Base-by-base conservation (phyloP, 257 asterid species). In the Asclepias syriaca region DNA sequence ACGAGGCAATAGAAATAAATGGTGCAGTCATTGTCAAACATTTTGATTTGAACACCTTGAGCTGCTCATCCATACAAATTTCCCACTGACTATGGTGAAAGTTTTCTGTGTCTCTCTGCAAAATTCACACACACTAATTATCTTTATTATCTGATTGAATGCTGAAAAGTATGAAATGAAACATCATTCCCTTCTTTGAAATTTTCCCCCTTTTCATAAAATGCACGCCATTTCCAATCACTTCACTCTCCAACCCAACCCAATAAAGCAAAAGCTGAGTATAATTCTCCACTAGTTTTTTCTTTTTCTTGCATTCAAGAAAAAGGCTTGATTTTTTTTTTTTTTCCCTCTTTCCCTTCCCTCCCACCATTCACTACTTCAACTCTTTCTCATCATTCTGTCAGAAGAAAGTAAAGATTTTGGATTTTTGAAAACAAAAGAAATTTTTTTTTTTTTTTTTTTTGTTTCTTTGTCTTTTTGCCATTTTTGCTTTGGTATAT, bases 361-460 rank as follows among this genome's bases (percentile, higher is more conserved):
- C 61, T 29, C 34, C 53, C 43, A 49, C 65, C 24, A 37, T 49
- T 50, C 43, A 16, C 43, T 65, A 24, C 14, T 18, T 48, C 4
- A 49, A 48, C 65, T 51, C 75, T 19, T 69, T 75, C 54, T 60
- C 79, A 61, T 69, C 79, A 69, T 75, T 69, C 74, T 63, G 70
- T 75, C 79, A 61, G 78, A 56, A 63, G 74, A 37, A 75, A 68
- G 63, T 57, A 56, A 75, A n/a, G 40, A 50, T 22, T 19, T 22
- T 55, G 57, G 74, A 70, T 65, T 53, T 70, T 70, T 70, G 70
- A 39, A 56, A 21, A 69, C 34, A 37, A 59, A 34, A 34, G 39
- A 34, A 34, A 34, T 65, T 69, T 72, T 76, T 51, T 12, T 24
- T 73, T 49, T 59, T 72, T 81, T 71, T 77, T 65, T 69, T 72